Base-by-base conservation (phyloP, 2,329 filamentous ascomycete genomes). In the Lachnellula occidentalis region DNA sequence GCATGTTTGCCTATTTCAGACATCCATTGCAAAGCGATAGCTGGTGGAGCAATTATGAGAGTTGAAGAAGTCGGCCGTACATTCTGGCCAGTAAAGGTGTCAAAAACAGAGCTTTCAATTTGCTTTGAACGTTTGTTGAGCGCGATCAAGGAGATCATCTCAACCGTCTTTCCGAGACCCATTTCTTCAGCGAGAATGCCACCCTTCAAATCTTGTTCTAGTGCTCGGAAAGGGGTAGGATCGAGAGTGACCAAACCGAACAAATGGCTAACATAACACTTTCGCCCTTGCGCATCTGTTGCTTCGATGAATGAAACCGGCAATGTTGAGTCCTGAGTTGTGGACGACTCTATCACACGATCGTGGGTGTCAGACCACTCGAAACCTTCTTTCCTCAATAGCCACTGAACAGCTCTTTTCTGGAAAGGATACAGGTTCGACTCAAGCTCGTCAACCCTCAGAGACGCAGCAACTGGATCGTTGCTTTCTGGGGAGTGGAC, bases 131-230 rank as follows among this genome's bases (percentile, higher is more conserved):
- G 78, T 39, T 69, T 74, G 65, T 92, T 82, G 22, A 87, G 73
- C 7, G 82, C 74, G n/a, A 91, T 80, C 11, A 92, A 74, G 4
- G 85, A 79, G 45, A 91, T 81, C 2, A 89, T 76, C 70, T 92
- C 89, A 3, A 92, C 75, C 0, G 88, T 92, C 69, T 92, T 92
- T 1, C 88, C 88, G 1, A 92, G 73, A 0, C 88, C 88, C 88
- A 92, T 92, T 69, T 92, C 88, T 65, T 92, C 88, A 0, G 87
- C 83, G 5, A 92, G 72, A 47, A 69, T 67, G 3, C 67, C 67
- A 12, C 83, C 81, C 45, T 70, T 76, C 11, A 81, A 55, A 0
- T 62, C 59, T n/a, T 67, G 66, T 50, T 80, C 71, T 21, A 68
- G 56, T 45, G 72, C 66, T 34, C 69, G 67, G 52, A 82, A 82